Evolutionary conservation across 2,329 filamentous ascomycete species (phyloP).

Genomic region (Neonectria faginata): DNA sequence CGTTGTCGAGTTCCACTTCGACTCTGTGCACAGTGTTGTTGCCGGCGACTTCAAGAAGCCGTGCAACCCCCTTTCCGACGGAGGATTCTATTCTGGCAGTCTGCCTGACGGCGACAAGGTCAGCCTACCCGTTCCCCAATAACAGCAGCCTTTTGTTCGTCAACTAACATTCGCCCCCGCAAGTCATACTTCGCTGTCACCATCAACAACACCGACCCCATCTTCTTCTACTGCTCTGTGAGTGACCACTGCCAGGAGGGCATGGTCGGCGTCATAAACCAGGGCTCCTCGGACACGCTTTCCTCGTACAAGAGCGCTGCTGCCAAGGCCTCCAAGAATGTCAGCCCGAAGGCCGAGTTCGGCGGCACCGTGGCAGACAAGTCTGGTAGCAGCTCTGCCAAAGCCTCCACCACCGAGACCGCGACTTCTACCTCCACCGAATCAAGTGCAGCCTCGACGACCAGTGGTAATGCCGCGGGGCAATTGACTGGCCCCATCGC

Average conservation of each 20-base stretch:
- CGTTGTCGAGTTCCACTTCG: slow-evolving; percentile 66
- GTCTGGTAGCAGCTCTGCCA: no score
- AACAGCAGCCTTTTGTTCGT: not conserved
- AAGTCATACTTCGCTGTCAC: slow-evolving; percentile 41
- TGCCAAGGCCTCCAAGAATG: slow-evolving; percentile 19
- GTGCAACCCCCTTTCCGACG: slow-evolving; percentile 54
- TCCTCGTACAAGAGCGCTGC: slow-evolving; percentile 31
- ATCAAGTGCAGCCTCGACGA: no score
- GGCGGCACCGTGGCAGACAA: slow-evolving; percentile 26
- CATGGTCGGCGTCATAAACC: slow-evolving; percentile 49
- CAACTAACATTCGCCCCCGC: not conserved
- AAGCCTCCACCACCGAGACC: no score
- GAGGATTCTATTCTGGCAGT: slow-evolving; percentile 35
- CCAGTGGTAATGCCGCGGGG: no score
- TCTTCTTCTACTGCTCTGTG: slow-evolving; percentile 48
- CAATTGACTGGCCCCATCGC: no score
- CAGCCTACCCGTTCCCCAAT: not conserved
- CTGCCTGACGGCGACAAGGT: slow-evolving; percentile 22
- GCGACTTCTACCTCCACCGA: no score
- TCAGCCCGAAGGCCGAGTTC: slow-evolving; percentile 23
- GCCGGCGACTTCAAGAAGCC: slow-evolving; percentile 61
- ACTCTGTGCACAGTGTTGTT: slow-evolving; percentile 62
- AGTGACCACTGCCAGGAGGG: slow-evolving; percentile 47
- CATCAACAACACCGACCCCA: slow-evolving; percentile 47
- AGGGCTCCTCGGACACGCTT: slow-evolving; percentile 35